These are phyloP conservation scores for Fraxinus floribunda DNA, from an alignment of 305 asterid genomes.

Conservation along the genomic window DNA sequence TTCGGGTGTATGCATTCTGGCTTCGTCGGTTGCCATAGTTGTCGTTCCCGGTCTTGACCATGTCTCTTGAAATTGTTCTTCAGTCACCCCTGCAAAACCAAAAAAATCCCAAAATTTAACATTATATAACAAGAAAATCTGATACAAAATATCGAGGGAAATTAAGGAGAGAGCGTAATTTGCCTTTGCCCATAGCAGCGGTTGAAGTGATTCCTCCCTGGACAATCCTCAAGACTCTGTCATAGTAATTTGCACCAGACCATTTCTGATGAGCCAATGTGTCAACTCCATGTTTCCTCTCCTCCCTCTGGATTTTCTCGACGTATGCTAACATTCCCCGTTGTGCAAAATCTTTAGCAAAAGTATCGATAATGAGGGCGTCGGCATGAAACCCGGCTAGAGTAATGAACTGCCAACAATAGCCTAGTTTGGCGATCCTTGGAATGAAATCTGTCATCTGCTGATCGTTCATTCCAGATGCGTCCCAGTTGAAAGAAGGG, in stretches of 20 bases:
- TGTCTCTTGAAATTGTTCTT: slow-evolving; percentile 81
- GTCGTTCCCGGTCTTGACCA: slow-evolving; percentile 82
- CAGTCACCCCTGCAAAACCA: slow-evolving; percentile 73
- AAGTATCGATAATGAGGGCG: slow-evolving; percentile 77
- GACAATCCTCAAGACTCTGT: slow-evolving; percentile 81
- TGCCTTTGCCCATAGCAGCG: slow-evolving; percentile 99
- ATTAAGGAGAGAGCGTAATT: background rate
- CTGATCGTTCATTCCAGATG: slow-evolving; percentile 82
- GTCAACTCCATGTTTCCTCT: slow-evolving; percentile 77
- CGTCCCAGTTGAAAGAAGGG: slow-evolving; percentile 98
- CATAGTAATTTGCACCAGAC: slow-evolving; percentile 98
- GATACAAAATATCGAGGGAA: background rate
- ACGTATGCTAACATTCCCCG: slow-evolving; percentile 96
- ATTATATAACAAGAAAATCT: background rate
- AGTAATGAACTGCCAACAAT: slow-evolving; percentile 96
- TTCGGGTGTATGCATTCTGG: slow-evolving; percentile 53
- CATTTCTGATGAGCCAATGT: slow-evolving; percentile 97
- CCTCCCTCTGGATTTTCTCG: slow-evolving; percentile 92
- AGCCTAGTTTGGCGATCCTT: slow-evolving; percentile 72
- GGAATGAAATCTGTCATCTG: slow-evolving; percentile 94
- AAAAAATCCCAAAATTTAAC: background rate
- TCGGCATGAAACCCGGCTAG: slow-evolving; percentile 91
- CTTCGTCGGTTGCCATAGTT: slow-evolving; percentile 50
- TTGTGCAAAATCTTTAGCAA: slow-evolving; percentile 71
- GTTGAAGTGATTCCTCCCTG: slow-evolving; percentile 97